Evolutionary conservation across 2,329 filamentous ascomycete genomes (phyloP).

Genomic region (Myriosclerotinia curreyana): DNA sequence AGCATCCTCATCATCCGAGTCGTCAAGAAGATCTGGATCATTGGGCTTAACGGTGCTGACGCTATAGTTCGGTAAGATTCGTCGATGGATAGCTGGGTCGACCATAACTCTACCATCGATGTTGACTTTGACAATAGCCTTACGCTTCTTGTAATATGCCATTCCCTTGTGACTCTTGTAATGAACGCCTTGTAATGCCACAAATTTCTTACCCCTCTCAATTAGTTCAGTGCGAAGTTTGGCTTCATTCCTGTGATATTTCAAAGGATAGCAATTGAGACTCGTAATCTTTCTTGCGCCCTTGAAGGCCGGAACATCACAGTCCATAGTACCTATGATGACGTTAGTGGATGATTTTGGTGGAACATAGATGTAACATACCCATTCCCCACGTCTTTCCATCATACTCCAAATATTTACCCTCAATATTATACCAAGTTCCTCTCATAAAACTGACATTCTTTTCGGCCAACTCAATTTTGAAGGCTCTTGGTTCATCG

Average conservation of each 20-base stretch:
- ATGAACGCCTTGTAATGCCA: constrained; percentile 74
- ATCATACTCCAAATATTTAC: constrained; percentile 80
- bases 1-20: constrained; percentile 47
- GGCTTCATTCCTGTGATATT: constrained; percentile 72
- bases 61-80: constrained; percentile 82
- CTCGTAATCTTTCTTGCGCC: constrained; percentile 80
- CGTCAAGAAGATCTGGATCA: constrained; percentile 59
- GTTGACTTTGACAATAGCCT: constrained; percentile 71
- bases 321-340: constrained; percentile 51
- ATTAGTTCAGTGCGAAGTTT: constrained; percentile 65
- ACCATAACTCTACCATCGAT: constrained; percentile 88
- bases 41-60: constrained; percentile 72
- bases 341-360: constrained; percentile 20
- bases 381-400: constrained; percentile 82
- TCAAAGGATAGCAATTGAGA: constrained; percentile 71
- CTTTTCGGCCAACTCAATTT: constrained; percentile 72
- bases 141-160: constrained; percentile 81
- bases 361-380: constrained; percentile 22
- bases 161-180: constrained; percentile 82
- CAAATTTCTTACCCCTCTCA: constrained; percentile 80
- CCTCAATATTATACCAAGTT: constrained; percentile 73
- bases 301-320: constrained; percentile 72
- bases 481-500: constrained; percentile 79
- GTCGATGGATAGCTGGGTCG: constrained; percentile 75
- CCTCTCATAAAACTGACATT: constrained; percentile 67